These are phyloP conservation scores for Aspergillus pseudoterreus DNA, from an alignment of 2,329 filamentous ascomycete genomes.

Conservation along the genomic window DNA sequence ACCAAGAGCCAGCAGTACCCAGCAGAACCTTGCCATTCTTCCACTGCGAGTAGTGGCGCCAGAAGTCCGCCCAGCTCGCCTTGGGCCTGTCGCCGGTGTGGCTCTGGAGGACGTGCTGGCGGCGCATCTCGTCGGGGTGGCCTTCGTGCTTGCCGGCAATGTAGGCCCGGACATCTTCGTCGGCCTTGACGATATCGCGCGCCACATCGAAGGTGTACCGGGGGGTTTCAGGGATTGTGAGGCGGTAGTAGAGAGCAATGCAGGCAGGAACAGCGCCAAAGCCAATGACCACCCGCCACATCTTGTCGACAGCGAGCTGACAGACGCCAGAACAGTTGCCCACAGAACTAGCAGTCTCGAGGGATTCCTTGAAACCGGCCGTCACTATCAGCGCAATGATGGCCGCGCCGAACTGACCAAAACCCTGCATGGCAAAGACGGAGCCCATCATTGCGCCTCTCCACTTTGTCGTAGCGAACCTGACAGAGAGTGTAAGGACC, in stretches of 20 bases:
- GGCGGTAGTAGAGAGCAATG: slow-evolving; percentile 78
- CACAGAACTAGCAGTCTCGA: slow-evolving; percentile 50
- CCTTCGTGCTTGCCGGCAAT: slow-evolving; percentile 62
- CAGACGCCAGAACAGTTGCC: slow-evolving; percentile 61
- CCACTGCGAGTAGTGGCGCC: slow-evolving; percentile 64
- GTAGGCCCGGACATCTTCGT: slow-evolving; percentile 72
- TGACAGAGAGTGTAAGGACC: slow-evolving; percentile 20
- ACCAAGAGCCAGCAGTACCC: slow-evolving; percentile 83
- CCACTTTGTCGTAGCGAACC: slow-evolving; percentile 80
- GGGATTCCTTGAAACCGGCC: slow-evolving; percentile 64
- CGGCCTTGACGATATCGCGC: slow-evolving; percentile 69
- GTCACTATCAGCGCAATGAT: slow-evolving; percentile 74
- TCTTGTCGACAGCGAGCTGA: slow-evolving; percentile 73
- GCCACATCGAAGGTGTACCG: slow-evolving; percentile 83
- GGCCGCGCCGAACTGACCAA: slow-evolving; percentile 73
- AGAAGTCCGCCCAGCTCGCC: slow-evolving; percentile 70
- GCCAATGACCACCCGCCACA: slow-evolving; percentile 79
- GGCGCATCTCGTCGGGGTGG: slow-evolving; percentile 62
- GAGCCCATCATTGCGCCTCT: slow-evolving; percentile 82
- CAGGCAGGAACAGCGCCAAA: slow-evolving; percentile 77
- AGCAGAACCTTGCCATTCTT: slow-evolving; percentile 70
- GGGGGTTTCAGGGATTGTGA: slow-evolving; percentile 84
- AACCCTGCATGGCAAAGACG: slow-evolving; percentile 83
- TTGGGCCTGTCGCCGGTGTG: slow-evolving; percentile 58
- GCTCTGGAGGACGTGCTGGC: slow-evolving; percentile 55